A percentile compares a stretch with the other conserved stretches of the same genome.
These are phyloP conservation scores for Ophiognomonia clavigignenti-juglandacearum DNA, from an alignment of 2,329 filamentous ascomycete species.

Conservation along the genomic window DNA sequence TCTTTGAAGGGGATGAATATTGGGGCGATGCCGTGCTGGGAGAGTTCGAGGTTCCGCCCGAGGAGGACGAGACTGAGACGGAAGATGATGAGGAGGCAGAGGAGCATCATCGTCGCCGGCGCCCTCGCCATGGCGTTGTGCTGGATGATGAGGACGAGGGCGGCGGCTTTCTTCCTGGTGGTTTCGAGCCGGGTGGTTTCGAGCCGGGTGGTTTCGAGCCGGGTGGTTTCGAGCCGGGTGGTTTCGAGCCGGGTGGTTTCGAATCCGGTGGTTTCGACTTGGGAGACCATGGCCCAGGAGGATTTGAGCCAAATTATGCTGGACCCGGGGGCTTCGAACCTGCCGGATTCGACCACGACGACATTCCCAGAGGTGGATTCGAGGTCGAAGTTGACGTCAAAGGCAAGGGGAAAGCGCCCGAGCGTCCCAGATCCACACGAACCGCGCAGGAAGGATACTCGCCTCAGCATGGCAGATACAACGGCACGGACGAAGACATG, in stretches of 20 bases:
- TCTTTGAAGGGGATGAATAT: conserved; percentile 38
- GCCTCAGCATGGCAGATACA: background rate
- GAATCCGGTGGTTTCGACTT: background rate
- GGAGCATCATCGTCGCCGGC: conserved; percentile 14
- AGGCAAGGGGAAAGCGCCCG: background rate
- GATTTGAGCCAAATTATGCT: conserved; percentile 2
- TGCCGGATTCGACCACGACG: conserved; percentile 12
- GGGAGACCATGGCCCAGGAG: background rate
- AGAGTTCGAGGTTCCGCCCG: conserved; percentile 17
- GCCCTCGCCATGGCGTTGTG: background rate
- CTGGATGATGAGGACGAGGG: conserved; percentile 1
- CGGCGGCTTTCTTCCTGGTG: background rate
- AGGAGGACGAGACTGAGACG: conserved; percentile 27
- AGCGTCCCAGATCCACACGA: background rate
- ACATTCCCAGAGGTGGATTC: background rate
- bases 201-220: conserved; percentile 1
- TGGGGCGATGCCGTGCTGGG: conserved; percentile 3
- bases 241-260: background rate
- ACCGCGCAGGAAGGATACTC: background rate
- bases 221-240: background rate
- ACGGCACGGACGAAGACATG: background rate
- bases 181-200: background rate
- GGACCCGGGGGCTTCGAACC: conserved; percentile 10
- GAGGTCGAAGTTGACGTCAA: background rate
- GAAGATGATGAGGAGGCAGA: conserved; percentile 15